These are phyloP conservation scores for Chlorella ohadii DNA, from an alignment of 139 green algal species.

Conservation along the genomic window DNA sequence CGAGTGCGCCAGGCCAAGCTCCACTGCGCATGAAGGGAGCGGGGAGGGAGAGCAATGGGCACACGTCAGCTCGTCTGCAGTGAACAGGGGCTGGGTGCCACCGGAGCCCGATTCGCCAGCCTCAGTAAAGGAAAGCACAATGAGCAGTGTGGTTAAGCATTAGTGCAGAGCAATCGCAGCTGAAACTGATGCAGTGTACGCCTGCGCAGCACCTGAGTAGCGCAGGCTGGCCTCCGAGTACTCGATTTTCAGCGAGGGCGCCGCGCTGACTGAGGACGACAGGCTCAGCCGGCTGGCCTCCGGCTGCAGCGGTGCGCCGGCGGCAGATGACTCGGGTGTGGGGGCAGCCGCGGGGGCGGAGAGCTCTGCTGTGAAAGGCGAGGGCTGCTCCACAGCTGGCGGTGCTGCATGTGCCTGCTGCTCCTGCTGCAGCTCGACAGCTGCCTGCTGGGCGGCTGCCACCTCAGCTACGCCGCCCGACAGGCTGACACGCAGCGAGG, in stretches of 20 bases:
- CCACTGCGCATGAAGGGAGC: not conserved
- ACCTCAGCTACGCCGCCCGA: not conserved
- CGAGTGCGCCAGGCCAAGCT: not conserved
- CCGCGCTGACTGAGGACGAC: not conserved
- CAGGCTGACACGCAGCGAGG: not conserved
- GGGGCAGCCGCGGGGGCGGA: not conserved
- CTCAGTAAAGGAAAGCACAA: too few species aligned
- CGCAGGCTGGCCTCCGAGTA: constrained; percentile 34
- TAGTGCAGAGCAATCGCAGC: too few species aligned
- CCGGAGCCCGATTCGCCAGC: too few species aligned
- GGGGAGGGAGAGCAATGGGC: not conserved
- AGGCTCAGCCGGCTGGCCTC: constrained; percentile 10
- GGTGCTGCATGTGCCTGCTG: not conserved
- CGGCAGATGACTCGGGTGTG: not conserved
- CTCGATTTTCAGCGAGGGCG: constrained; percentile 15
- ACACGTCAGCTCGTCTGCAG: not conserved
- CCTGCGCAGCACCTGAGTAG: not conserved
- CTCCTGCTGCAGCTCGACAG: not conserved
- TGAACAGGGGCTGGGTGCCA: too few species aligned
- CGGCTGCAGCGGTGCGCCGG: not conserved
- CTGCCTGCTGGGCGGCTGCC: not conserved
- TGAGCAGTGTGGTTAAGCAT: too few species aligned
- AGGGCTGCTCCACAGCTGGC: not conserved
- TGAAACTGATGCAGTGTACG: too few species aligned
- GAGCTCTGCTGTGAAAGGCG: not conserved